Percentiles rank a stretch among this genome's conserved stretches.
Evolutionary conservation across 257 asterid species (phyloP).

Genomic region (Solanum tarapatanum): DNA sequence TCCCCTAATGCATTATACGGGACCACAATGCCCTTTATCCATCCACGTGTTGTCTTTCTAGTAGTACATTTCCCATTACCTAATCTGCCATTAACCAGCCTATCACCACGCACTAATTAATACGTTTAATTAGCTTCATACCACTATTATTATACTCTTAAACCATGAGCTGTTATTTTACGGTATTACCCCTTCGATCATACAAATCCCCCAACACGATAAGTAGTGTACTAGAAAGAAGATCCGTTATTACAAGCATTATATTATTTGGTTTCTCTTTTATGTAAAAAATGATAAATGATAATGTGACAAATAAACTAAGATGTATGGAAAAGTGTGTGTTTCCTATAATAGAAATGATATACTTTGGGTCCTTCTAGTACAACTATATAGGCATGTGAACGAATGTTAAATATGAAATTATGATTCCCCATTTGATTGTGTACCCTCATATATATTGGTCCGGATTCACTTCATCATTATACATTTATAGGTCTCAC

Average conservation of each 20-base stretch:
- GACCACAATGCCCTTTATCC: neutral
- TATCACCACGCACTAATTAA: neutral
- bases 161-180: neutral
- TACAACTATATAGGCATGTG: neutral
- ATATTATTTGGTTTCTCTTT: neutral
- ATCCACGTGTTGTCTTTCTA: neutral
- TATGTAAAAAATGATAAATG: neutral
- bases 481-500: neutral
- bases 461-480: neutral
- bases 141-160: neutral
- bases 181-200: neutral
- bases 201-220: neutral
- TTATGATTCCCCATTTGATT: neutral
- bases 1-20: neutral
- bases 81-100: neutral
- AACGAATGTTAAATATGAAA: neutral
- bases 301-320: neutral
- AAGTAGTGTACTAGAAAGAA: neutral
- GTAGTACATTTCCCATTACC: neutral
- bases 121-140: neutral
- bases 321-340: neutral
- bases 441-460: neutral
- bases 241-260: neutral
- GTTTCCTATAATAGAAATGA: neutral
- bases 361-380: neutral